Evolutionary conservation across 1,284 basidiomycete genomes (phyloP).

Genomic region (Caloboletus inedulis): DNA sequence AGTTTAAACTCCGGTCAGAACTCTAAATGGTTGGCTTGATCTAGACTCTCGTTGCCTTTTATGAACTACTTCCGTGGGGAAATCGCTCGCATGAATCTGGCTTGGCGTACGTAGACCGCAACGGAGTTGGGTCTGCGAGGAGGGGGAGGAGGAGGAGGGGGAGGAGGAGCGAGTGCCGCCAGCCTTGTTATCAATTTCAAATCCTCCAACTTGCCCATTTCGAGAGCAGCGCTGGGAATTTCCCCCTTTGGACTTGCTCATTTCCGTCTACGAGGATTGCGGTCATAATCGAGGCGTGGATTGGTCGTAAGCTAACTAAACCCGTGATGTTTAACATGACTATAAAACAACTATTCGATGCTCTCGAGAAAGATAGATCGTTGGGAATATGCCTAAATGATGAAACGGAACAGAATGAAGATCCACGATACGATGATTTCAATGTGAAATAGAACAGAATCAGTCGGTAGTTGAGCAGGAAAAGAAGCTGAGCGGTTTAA

Average conservation of each 20-base stretch:
- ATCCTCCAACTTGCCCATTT: constrained; percentile 8
- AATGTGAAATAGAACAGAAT: constrained; percentile 11
- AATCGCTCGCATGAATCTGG: not conserved
- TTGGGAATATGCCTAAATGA: constrained; percentile 14
- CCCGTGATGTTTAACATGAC: constrained; percentile 11
- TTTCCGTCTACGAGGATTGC: constrained; percentile 10
- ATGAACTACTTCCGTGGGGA: constrained; percentile 15
- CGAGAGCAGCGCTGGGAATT: not conserved
- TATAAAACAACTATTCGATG: constrained; percentile 28
- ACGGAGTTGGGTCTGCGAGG: no score
- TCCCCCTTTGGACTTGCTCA: constrained; percentile 12
- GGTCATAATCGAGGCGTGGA: constrained; percentile 19
- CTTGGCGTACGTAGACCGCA: not conserved
- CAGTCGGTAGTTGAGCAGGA: constrained; percentile 5
- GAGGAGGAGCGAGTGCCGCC: no score
- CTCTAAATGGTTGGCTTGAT: constrained; percentile 26
- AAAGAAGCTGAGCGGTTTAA: constrained; percentile 5
- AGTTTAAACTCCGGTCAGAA: constrained; percentile 51
- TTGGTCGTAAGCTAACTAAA: constrained; percentile 27
- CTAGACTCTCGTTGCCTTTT: constrained; percentile 26
- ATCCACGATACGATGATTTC: constrained; percentile 19
- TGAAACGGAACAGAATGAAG: constrained; percentile 10
- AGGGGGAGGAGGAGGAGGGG: no score
- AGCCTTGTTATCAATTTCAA: constrained; percentile 33
- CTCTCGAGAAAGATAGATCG: constrained; percentile 13